A percentile compares a stretch with the other conserved stretches of the same genome.
These are phyloP conservation scores for Phytophthora niederhauseri DNA, from an alignment of 352 stramenopile genomes.

Conservation along the genomic window DNA sequence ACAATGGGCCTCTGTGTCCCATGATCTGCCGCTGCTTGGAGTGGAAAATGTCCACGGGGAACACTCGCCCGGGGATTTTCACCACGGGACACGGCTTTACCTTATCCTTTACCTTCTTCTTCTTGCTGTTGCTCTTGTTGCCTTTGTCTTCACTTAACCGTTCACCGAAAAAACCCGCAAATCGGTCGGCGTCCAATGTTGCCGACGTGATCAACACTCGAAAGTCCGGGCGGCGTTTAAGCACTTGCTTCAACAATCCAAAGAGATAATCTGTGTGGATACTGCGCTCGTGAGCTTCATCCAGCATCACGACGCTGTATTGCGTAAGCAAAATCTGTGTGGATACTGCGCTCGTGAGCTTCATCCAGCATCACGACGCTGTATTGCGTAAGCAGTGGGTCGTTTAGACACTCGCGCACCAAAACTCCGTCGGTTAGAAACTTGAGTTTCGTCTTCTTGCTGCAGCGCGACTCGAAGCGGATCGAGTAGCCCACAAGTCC, in stretches of 20 bases:
- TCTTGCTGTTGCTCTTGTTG: constrained; percentile 4
- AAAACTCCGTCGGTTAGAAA: constrained; percentile 87
- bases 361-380: constrained; percentile 95
- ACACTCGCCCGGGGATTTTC: constrained; percentile 91
- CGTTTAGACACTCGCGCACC: constrained; percentile 78
- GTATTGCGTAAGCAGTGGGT: constrained; percentile 85
- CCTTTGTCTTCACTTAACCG: neutral
- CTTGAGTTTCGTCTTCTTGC: constrained; percentile 71
- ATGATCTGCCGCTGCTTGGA: constrained; percentile 86
- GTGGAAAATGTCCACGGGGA: constrained; percentile 95
- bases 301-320: constrained; percentile 95
- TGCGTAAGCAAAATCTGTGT: no score
- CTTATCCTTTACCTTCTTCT: constrained; percentile 19
- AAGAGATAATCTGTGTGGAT: constrained; percentile 99
- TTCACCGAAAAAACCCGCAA: constrained; percentile 86
- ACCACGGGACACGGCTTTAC: constrained; percentile 77
- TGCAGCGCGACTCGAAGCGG: constrained; percentile 96
- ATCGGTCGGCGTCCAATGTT: constrained; percentile 89
- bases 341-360: constrained; percentile 97
- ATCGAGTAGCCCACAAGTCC: constrained; percentile 95
- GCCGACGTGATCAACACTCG: constrained; percentile 95
- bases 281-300: constrained; percentile 98
- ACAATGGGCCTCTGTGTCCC: constrained; percentile 64
- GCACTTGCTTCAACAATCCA: constrained; percentile 89
- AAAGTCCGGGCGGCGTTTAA: constrained; percentile 74